Conservation (phyloP, 2,329 filamentous ascomycete species). For the Hymenoscyphus fraxineus region DNA sequence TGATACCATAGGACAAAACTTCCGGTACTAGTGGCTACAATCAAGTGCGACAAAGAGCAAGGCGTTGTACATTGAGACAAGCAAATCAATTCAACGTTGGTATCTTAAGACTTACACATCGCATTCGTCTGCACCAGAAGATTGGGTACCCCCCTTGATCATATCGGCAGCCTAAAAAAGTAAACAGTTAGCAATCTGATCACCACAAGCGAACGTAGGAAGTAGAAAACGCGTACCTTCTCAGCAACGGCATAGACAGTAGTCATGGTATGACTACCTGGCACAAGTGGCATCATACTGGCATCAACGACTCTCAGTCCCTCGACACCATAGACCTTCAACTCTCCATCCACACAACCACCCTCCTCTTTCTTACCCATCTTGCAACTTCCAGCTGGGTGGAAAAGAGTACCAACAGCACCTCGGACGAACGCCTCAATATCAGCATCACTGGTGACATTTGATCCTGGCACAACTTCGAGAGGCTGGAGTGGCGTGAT, state of each 20-base stretch:
- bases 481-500: constrained; percentile 30
- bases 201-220: background rate
- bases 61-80: too few relatives aligned
- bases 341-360: constrained; percentile 20
- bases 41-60: too few relatives aligned
- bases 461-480: constrained; percentile 29
- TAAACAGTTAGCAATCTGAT: background rate
- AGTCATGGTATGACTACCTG: constrained; percentile 4
- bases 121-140: background rate
- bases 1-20: too few relatives aligned
- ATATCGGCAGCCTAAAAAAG: background rate
- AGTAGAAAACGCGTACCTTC: constrained; percentile 2
- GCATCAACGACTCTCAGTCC: constrained; percentile 18
- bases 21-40: too few relatives aligned
- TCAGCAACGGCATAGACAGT: constrained; percentile 12
- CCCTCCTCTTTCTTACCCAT: constrained; percentile 18
- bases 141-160: background rate
- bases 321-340: constrained; percentile 20
- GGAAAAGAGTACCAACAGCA: constrained; percentile 34
- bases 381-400: constrained; percentile 37
- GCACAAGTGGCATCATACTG: constrained; percentile 9
- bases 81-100: too few relatives aligned
- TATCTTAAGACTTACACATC: background rate
- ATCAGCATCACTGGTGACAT: constrained; percentile 27
- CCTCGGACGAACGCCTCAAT: constrained; percentile 28